Evolutionary conservation across 2,329 filamentous ascomycete genomes (phyloP), one percentile per base, ranked within the genome.

Genomic region (Tolypocladium amazonense): DNA sequence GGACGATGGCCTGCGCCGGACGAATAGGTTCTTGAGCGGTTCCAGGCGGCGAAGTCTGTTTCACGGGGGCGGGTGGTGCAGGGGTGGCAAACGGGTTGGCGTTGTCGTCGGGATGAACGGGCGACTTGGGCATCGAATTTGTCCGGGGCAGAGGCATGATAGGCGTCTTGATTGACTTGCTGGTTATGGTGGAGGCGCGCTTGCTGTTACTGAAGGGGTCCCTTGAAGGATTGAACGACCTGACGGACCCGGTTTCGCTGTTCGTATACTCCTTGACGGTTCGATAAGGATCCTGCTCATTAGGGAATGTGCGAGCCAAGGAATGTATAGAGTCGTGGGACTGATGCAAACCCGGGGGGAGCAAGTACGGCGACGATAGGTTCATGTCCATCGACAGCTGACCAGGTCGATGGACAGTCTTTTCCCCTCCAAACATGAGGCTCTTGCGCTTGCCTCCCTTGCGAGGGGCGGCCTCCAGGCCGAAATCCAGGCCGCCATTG

Each of bases 401-500:
- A 43, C 79, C 76, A 56, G 76, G 74, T 57, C 73, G 72, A 65
- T 76, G 74, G 41, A 67, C 63, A 27, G 75, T 72, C 71, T 86
- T 86, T 69, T 90, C 81, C 33, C 77, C 81, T 54, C 85, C 86
- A 37, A 75, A 72, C 30, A 72, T 62, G 25, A 70, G 54, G 58
- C 69, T 73, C 66, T 66, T 71, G 35, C 72, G 72, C 62, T 68
- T 70, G 54, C 70, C 64, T 56, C 68, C 69, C 66, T 73, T 74
- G 20, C 75, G 64, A 79, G 65, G 70, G 58, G 77, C 73, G 60
- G 88, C 75, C 43, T 76, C 90, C 69, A 97, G 75, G 41, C 94
- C 94, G 70, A 97, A 99, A 72, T 99, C 94, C 70, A 97, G 81
- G 0, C 91, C 94, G 70, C 88, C 92, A 74, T 95, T 90, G 65